Conservation (phyloP, 2,329 filamentous ascomycete genomes). For the Cladophialophora carrionii region DNA sequence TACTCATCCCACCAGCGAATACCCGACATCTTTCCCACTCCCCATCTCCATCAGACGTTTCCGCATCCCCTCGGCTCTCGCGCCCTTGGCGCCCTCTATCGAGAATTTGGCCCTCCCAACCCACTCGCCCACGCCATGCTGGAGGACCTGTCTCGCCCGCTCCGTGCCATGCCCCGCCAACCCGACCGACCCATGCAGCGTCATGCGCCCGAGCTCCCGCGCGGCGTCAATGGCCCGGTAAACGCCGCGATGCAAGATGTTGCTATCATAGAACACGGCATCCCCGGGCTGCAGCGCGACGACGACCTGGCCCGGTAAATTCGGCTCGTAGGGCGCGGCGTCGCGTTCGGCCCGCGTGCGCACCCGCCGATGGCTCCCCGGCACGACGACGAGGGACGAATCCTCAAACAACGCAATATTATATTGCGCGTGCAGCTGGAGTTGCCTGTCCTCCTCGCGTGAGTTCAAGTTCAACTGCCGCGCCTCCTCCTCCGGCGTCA, state of each 20-base stretch:
- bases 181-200: conserved; percentile 51
- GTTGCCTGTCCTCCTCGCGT: no score
- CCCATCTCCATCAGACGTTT: conserved; percentile 52
- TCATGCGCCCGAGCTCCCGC: conserved; percentile 47
- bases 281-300: conserved; percentile 74
- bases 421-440: conserved; percentile 82
- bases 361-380: conserved; percentile 72
- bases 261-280: conserved; percentile 86
- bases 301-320: conserved; percentile 65
- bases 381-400: conserved; percentile 72
- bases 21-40: conserved; percentile 50
- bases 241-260: conserved; percentile 66
- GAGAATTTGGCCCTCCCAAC: conserved; percentile 46
- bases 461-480: conserved; percentile 55
- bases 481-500: conserved; percentile 68
- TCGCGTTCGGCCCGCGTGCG: conserved; percentile 70
- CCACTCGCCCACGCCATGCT: conserved; percentile 53
- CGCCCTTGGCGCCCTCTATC: conserved; percentile 43
- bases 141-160: conserved; percentile 50
- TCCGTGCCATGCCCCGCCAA: conserved; percentile 46
- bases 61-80: conserved; percentile 50
- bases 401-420: conserved; percentile 82
- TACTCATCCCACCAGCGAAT: conserved; percentile 41
- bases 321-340: conserved; percentile 66
- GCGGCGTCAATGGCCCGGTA: conserved; percentile 47